phyloP scores from a whole-genome alignment of 306 rosid species.

The Delonix regia region DNA sequence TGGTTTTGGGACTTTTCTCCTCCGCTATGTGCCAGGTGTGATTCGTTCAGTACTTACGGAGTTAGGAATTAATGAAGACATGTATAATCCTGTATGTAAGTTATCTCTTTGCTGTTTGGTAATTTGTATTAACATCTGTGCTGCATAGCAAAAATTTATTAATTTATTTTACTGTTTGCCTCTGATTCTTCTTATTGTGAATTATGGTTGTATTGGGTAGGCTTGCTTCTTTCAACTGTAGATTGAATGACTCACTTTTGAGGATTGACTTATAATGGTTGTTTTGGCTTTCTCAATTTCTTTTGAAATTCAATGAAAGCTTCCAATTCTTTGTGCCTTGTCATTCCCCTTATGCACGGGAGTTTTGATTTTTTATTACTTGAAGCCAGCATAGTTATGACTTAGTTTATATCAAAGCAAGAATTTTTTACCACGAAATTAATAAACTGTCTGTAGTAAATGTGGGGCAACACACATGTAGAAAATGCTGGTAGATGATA shows the following conservation, averaged over 20 bases:
- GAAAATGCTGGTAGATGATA: background rate
- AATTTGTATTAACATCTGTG: constrained; percentile 34
- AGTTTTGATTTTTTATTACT: background rate
- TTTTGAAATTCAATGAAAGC: background rate
- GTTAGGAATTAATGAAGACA: constrained; percentile 82
- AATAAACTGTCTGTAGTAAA: background rate
- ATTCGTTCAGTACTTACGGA: constrained; percentile 62
- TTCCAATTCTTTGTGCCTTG: background rate
- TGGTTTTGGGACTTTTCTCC: constrained; percentile 81
- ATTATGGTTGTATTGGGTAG: constrained; percentile 22
- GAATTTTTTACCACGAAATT: background rate
- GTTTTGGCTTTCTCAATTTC: constrained; percentile 1
- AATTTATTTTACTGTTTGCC: background rate
- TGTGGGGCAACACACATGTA: background rate
- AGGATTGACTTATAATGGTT: background rate
- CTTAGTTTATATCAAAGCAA: background rate
- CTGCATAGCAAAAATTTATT: constrained; percentile 1
- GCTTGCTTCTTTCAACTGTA: constrained; percentile 21
- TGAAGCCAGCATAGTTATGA: background rate
- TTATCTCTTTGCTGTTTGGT: constrained; percentile 47
- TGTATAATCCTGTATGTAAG: constrained; percentile 98
- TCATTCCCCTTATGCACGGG: background rate
- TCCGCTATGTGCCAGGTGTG: constrained; percentile 72
- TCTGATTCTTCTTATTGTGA: constrained; percentile 24
- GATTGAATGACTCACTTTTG: constrained; percentile 11